Percentiles rank a stretch among this genome's conserved stretches.
Conservation (phyloP, 1,139 yeast genomes). For the Suhomyces bribrorum region DNA sequence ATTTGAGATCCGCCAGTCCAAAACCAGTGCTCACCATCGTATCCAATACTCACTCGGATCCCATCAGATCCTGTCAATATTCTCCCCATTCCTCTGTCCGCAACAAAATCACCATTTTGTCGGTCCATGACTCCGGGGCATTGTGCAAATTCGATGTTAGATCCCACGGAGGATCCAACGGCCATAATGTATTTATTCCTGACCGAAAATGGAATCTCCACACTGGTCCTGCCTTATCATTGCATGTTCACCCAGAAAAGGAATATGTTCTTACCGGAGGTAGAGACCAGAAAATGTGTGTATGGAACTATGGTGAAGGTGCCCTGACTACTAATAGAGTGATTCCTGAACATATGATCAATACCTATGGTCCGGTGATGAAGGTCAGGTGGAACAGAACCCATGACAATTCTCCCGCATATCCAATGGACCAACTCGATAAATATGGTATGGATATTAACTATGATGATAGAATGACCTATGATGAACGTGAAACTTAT, state of each 20-base stretch:
- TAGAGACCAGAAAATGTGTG: constrained; percentile 78
- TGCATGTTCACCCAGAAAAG: constrained; percentile 84
- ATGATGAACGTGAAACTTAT: constrained; percentile 33
- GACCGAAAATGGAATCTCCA: constrained; percentile 86
- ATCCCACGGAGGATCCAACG: constrained; percentile 22
- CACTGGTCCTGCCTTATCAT: constrained; percentile 84
- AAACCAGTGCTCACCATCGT: constrained; percentile 48
- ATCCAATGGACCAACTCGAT: constrained; percentile 4
- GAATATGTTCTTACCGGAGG: constrained; percentile 92
- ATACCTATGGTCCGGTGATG: constrained; percentile 74
- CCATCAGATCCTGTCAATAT: constrained; percentile 62
- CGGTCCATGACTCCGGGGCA: constrained; percentile 90
- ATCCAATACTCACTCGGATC: constrained; percentile 60
- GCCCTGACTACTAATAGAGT: constrained; percentile 34
- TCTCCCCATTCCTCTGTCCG: constrained; percentile 48
- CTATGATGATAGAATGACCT: constrained; percentile 17
- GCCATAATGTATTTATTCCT: constrained; percentile 33
- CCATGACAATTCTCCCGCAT: constrained; percentile 15
- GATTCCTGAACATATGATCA: constrained; percentile 69
- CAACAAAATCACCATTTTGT: constrained; percentile 37
- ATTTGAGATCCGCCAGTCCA: constrained; percentile 55
- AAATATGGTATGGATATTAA: constrained; percentile 5
- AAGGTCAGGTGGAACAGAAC: constrained; percentile 68
- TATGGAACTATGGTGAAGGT: constrained; percentile 62
- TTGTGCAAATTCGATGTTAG: constrained; percentile 84